Base-by-base conservation (phyloP, 2,329 filamentous ascomycete genomes). In the Magnaporthiopsis incrustans region DNA sequence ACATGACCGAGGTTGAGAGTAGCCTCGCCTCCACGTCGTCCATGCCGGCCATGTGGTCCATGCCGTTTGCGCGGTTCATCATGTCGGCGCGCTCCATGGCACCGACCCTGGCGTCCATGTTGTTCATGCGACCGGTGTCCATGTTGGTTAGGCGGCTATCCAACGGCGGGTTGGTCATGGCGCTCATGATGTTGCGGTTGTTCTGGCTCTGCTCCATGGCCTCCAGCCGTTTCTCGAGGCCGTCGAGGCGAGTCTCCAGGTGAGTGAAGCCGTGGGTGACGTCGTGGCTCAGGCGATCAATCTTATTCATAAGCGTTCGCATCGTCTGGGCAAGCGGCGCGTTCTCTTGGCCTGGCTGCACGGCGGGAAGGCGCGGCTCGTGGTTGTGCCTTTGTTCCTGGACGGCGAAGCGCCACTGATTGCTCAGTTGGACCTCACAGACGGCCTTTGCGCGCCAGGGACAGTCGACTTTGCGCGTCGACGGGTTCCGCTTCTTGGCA, bases 361-460 rank as follows among this genome's bases (percentile, higher is more conserved):
- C 81, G 25, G 82, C 79, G 11, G 82, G 78, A 61, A 84, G 75
- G 65, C 84, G 82, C 38, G 84, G 81, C 68, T 86, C 84, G 70
- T 87, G 84, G 72, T 87, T 87, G 71, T 87, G 84, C 18, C 83
- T 78, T n/a, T 78, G 73, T 64, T 85, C 82, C 66, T 86, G 84
- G 14, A 87, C 80, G 10, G 81, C 82, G 67, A 87, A 87, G n/a
- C 84, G 82, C 84, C 84, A 87, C 73, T 86, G 84, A 66, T 86
- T 85, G 57, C 81, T 81, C 14, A 87, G 76, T 71, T 85, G 83
- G 8, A 87, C 84, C 70, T 87, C 84, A 67, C 84, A 87, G 27
- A 87, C 84, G 30, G 84, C 84, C 75, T 87, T 87, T 64, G 84
- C 84, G 63, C 83, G 82, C 76, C 85, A 87, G 14, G 84, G 84